phyloP scores from a whole-genome alignment of 768 basidiomycete species.

The Amanita pseudoporphyria region DNA sequence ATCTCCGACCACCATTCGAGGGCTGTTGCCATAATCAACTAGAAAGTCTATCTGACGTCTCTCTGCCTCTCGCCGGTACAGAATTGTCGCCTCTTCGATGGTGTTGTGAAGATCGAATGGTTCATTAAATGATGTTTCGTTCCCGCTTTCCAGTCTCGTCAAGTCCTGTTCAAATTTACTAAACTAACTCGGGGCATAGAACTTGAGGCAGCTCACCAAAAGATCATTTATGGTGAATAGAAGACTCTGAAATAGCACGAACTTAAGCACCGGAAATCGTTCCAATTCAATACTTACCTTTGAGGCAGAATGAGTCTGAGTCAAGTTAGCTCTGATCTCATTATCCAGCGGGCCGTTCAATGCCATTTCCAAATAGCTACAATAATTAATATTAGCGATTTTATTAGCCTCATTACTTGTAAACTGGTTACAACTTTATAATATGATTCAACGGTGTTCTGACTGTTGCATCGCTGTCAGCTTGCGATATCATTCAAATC shows the following conservation, averaged over 20 bases:
- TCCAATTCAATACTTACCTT: slow-evolving; percentile 31
- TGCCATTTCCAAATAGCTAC: slow-evolving; percentile 70
- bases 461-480: slow-evolving; percentile 26
- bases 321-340: slow-evolving; percentile 69
- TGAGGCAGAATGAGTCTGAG: slow-evolving; percentile 64
- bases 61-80: slow-evolving; percentile 59
- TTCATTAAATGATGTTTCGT: slow-evolving; percentile 67
- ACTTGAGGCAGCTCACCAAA: slow-evolving; percentile 29
- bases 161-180: slow-evolving; percentile 38
- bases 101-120: slow-evolving; percentile 57
- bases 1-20: slow-evolving; percentile 61
- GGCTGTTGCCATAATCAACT: slow-evolving; percentile 43
- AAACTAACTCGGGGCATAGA: neutral
- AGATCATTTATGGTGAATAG: slow-evolving; percentile 81
- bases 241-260: slow-evolving; percentile 34
- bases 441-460: slow-evolving; percentile 76
- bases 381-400: neutral
- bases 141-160: slow-evolving; percentile 66
- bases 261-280: neutral
- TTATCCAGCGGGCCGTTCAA: slow-evolving; percentile 63
- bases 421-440: slow-evolving; percentile 46
- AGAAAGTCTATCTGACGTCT: slow-evolving; percentile 51
- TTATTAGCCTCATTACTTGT: neutral
- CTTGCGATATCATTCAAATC: neutral
- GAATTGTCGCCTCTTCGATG: slow-evolving; percentile 49